A percentile compares a stretch with the other conserved stretches of the same genome.
phyloP scores from a whole-genome alignment of 371 early-diverging fungal genomes.

The Actinomucor elegans region DNA sequence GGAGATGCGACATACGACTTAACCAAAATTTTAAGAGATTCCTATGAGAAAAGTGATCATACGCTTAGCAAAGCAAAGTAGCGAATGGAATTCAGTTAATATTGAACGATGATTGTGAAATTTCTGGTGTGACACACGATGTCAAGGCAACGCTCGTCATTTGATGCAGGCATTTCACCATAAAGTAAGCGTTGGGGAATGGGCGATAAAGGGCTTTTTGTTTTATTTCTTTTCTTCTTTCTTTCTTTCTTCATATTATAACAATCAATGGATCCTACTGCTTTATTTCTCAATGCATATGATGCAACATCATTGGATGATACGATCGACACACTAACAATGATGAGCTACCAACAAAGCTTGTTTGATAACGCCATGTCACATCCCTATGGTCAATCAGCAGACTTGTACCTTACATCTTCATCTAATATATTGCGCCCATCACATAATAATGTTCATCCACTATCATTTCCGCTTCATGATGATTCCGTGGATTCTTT shows the following conservation, averaged over 20 bases:
- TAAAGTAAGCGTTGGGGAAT: constrained; percentile 13
- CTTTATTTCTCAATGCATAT: background rate
- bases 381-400: background rate
- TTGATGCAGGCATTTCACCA: constrained; percentile 37
- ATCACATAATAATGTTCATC: background rate
- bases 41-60: background rate
- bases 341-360: background rate
- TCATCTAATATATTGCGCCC: constrained; percentile 21
- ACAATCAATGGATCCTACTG: background rate
- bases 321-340: background rate
- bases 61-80: background rate
- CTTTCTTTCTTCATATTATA: background rate
- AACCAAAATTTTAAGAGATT: background rate
- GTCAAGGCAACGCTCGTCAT: constrained; percentile 41
- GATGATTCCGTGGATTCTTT: background rate
- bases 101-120: constrained; percentile 16
- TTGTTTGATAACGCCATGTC: too few species aligned
- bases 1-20: background rate
- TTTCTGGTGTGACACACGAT: constrained; percentile 33
- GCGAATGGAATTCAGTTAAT: constrained; percentile 10
- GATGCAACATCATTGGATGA: background rate
- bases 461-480: too few species aligned
- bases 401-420: constrained; percentile 17
- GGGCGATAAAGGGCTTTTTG: background rate
- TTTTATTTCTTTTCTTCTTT: constrained; percentile 10